Conservation (phyloP, 352 stramenopile genomes). For the Pythium apleroticum region DNA sequence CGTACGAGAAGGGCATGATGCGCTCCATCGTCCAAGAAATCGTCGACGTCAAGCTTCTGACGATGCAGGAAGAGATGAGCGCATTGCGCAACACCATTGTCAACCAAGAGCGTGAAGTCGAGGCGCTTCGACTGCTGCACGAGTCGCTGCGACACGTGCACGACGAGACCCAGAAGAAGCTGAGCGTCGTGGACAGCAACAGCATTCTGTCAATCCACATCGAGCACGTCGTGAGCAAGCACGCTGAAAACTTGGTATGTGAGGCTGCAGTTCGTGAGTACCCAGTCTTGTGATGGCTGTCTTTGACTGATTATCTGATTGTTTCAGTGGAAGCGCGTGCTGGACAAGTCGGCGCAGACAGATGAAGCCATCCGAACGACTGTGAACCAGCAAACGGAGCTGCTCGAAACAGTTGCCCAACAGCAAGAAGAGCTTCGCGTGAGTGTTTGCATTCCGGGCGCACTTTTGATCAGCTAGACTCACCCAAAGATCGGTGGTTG, state of each 20-base stretch:
- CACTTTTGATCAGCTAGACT: too few relatives aligned
- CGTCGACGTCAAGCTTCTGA: constrained; percentile 61
- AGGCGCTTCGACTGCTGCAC: constrained; percentile 55
- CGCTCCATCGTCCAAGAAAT: constrained; percentile 65
- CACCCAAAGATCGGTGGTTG: too few relatives aligned
- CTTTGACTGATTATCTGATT: background rate
- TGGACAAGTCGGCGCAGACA: constrained; percentile 32
- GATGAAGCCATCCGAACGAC: constrained; percentile 13
- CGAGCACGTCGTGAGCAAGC: constrained; percentile 60
- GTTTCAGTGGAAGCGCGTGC: constrained; percentile 51
- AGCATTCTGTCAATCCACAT: constrained; percentile 68
- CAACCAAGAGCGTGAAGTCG: constrained; percentile 58
- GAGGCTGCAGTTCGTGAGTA: too few relatives aligned
- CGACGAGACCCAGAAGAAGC: constrained; percentile 56
- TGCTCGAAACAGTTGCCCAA: constrained; percentile 17
- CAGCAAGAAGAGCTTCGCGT: constrained; percentile 25
- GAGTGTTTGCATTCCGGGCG: background rate
- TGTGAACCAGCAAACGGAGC: constrained; percentile 11
- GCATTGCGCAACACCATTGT: constrained; percentile 50
- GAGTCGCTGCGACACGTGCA: constrained; percentile 55
- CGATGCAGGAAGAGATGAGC: constrained; percentile 53
- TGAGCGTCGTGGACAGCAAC: constrained; percentile 54
- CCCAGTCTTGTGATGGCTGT: background rate
- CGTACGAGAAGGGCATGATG: constrained; percentile 59
- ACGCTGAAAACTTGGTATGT: constrained; percentile 64